Percentiles rank a stretch among this genome's conserved stretches.
phyloP scores from a whole-genome alignment of 768 basidiomycete species.

The Podaxis sp. region DNA sequence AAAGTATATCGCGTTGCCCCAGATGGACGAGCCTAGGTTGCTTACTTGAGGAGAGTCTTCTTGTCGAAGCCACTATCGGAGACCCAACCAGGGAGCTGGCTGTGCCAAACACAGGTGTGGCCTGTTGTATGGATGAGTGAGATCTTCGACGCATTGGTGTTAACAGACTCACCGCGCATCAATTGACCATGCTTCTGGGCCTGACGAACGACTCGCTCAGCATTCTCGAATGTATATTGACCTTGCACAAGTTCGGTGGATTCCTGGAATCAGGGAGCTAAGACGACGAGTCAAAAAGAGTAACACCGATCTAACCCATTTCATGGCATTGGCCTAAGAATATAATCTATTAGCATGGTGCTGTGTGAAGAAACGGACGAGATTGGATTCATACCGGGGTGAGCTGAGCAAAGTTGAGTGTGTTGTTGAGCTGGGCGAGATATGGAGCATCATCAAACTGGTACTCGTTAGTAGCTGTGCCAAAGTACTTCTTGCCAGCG shows the following conservation, averaged over 20 bases:
- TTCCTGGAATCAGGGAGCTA: constrained; percentile 31
- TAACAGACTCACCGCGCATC: constrained; percentile 34
- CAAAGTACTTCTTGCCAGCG: constrained; percentile 47
- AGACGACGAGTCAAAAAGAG: neutral
- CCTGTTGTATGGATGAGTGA: constrained; percentile 21
- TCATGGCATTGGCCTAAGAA: constrained; percentile 45
- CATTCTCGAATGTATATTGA: constrained; percentile 42
- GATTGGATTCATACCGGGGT: constrained; percentile 29
- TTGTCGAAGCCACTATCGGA: constrained; percentile 39
- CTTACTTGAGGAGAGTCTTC: constrained; percentile 29
- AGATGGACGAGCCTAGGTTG: no score
- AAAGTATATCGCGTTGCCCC: neutral
- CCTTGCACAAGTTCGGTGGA: constrained; percentile 50
- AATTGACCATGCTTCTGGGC: constrained; percentile 46
- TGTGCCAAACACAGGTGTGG: constrained; percentile 50
- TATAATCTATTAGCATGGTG: neutral
- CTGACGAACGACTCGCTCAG: constrained; percentile 42
- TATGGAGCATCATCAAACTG: constrained; percentile 42
- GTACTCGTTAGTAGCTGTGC: constrained; percentile 45
- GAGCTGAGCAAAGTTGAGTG: constrained; percentile 38
- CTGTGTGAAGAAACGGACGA: neutral
- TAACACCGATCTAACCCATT: constrained; percentile 41
- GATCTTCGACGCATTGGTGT: no score
- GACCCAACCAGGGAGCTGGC: constrained; percentile 53
- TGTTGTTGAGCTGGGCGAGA: constrained; percentile 34